Base-by-base conservation (phyloP, 1,139 yeast species). In the Yamadazyma diospyri region DNA sequence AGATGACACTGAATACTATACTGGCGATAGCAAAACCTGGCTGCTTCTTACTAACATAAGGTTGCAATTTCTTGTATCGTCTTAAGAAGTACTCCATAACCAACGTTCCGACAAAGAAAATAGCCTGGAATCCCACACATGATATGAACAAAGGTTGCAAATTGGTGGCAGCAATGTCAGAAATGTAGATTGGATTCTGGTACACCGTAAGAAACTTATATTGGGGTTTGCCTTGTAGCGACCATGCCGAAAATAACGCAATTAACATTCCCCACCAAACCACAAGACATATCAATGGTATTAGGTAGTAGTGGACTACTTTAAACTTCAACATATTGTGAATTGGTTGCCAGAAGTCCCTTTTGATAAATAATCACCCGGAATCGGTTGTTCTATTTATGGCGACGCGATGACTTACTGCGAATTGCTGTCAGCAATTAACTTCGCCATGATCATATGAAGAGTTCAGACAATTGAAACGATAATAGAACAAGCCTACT, bases 131-230 rank as follows among this genome's bases (percentile, higher is more conserved):
- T 0, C 81, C 86, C 3, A 85, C 66, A 51, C 94, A 80, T n/a
- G 84, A 63, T 28, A 88, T 86, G 57, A 88, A 88, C 14, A 87
- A 59, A 2, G 95, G 94, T 51, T 86, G 85, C 34, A 86, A 63
- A 48, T 79, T 79, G 2, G 94, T 83, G 10, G 96, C 95, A 5
- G 89, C 95, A 35, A 87, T 72, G 51, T 87, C 87, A 8, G 95
- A 83, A 32, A 89, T 76, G 57, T 82, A 88, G 5, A 83, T 79
- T 26, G 88, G 83, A 34, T 59, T 56, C 41, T 73, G 77, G 9
- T 57, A 40, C 7, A 40, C 48, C 16, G 60, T 55, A 69, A 81
- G 73, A 53, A 78, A 81, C 33, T 64, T 48, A 50, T 85, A 83
- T 8, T 72, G 64, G 1, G 95, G 95, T 35, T 72, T 72, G 4